phyloP scores from a whole-genome alignment of 2,329 filamentous ascomycete genomes.

The Fusarium metavorans region DNA sequence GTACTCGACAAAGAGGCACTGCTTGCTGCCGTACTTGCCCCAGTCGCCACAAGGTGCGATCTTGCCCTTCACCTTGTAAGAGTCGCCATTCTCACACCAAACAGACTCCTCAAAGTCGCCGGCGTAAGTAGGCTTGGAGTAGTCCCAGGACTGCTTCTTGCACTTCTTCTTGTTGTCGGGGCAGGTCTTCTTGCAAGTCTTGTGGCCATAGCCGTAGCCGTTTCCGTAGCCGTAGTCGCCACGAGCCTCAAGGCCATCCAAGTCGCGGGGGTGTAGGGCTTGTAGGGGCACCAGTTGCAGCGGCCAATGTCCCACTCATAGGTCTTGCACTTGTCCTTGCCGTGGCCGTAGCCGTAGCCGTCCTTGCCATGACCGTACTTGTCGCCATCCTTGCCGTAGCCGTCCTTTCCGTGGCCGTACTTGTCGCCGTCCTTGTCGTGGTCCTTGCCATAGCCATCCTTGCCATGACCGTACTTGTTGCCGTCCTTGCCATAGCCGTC shows the following conservation, averaged over 20 bases:
- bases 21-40: conserved; percentile 12
- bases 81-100: conserved; percentile 23
- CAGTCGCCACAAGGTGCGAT: conserved; percentile 14
- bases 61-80: conserved; percentile 32
- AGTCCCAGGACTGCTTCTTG: conserved; percentile 27
- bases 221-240: conserved; percentile 12
- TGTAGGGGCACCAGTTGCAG: conserved; percentile 24
- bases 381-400: background rate
- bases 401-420: background rate
- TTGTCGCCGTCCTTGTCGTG: background rate
- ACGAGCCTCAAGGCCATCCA: conserved; percentile 19
- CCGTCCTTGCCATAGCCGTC: background rate
- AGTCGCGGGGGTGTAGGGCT: conserved; percentile 17
- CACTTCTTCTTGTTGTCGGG: conserved; percentile 33
- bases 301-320: conserved; percentile 21
- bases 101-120: conserved; percentile 8
- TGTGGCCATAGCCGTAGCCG: conserved; percentile 5
- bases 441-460: background rate
- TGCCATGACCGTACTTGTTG: background rate
- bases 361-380: background rate
- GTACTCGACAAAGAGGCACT: conserved; percentile 34
- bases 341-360: background rate
- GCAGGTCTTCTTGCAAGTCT: conserved; percentile 33
- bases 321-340: conserved; percentile 21
- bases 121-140: conserved; percentile 22